Evolutionary conservation across 1,284 basidiomycete species (phyloP).

Genomic region (Mrakiaceae sp.): DNA sequence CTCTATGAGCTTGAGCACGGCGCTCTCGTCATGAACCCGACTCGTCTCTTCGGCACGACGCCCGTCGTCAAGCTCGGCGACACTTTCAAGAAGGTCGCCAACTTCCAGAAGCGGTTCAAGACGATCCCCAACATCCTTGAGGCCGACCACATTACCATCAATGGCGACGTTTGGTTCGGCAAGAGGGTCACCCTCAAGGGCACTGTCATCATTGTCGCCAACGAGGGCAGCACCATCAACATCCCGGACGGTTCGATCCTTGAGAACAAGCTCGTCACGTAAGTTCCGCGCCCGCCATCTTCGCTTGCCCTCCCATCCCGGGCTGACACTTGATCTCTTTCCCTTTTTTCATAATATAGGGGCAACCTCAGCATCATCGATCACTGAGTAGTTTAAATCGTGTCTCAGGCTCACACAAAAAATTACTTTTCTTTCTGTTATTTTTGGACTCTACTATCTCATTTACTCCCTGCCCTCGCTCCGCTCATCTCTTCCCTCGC

Average conservation of each 20-base stretch:
- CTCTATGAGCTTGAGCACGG: constrained; percentile 94
- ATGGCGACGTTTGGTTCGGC: constrained; percentile 92
- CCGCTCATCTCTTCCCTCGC: no score
- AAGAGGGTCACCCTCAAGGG: constrained; percentile 54
- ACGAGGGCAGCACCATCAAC: constrained; percentile 88
- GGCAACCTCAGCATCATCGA: constrained; percentile 48
- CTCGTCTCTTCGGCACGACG: constrained; percentile 81
- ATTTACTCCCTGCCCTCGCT: no score
- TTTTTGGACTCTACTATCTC: no score
- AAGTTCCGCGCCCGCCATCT: constrained; percentile 22
- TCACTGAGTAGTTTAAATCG: constrained; percentile 28
- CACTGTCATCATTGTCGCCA: constrained; percentile 51
- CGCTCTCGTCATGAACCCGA: constrained; percentile 80
- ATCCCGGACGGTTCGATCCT: constrained; percentile 91
- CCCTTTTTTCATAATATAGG: constrained; percentile 24
- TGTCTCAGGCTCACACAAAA: no score
- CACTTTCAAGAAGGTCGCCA: constrained; percentile 65
- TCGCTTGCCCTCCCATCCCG: not conserved
- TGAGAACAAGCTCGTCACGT: constrained; percentile 57
- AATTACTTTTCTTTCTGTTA: no score
- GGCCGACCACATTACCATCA: constrained; percentile 92
- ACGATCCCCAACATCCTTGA: constrained; percentile 89
- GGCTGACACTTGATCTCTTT: not conserved
- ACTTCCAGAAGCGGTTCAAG: constrained; percentile 97
- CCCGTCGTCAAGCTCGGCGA: constrained; percentile 97